Base-by-base conservation (phyloP, 208 protist genomes). In the Naegleria gruberi region DNA sequence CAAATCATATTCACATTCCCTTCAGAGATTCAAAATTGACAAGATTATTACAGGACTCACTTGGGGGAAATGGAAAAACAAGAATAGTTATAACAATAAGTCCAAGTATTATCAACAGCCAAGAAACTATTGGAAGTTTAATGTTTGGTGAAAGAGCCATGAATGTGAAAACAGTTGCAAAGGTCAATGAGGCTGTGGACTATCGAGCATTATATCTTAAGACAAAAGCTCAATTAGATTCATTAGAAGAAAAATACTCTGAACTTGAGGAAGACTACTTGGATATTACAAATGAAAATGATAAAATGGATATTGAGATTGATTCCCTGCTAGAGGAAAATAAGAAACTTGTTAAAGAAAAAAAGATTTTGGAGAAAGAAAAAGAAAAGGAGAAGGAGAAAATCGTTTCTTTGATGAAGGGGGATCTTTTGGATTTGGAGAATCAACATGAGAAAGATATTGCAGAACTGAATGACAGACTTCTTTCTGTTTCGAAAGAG, bases 201-300 rank as follows among this genome's bases (percentile, higher is more conserved):
- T 82, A 82, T 37, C 47, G 46, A 37, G 89, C 42, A n/a, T 23
- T 90, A 4, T 55, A 6, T 51, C 4, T 90, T 7, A 90, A 90
- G 45, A 34, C 74, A 40, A 46, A 90, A 93, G 95, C 94, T 0
- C 94, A 97, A 46, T 83, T 97, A 46, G 96, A 97, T 89, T 92
- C 92, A 46, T 96, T 96, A 91, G 95, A 96, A 90, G 95, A 96
- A 90, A 92, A 94, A 88, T 95, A 94, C 12, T 92, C 96, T 51
- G 93, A 95, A 91, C 92, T 65, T 41, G n/a, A 46, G 15, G 26
- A 15, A 40, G 83, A 87, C n/a, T 87, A 45, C 6, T 5, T 94
- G 37, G 95, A 92, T 0, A 87, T 97, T 40, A 89, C 91, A 26
- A 94, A 97, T 90, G 95, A 96, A 92, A 93, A 95, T 40, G 82